phyloP scores from a whole-genome alignment of 345 rosid genomes.

The Eucalyptus paniculata region DNA sequence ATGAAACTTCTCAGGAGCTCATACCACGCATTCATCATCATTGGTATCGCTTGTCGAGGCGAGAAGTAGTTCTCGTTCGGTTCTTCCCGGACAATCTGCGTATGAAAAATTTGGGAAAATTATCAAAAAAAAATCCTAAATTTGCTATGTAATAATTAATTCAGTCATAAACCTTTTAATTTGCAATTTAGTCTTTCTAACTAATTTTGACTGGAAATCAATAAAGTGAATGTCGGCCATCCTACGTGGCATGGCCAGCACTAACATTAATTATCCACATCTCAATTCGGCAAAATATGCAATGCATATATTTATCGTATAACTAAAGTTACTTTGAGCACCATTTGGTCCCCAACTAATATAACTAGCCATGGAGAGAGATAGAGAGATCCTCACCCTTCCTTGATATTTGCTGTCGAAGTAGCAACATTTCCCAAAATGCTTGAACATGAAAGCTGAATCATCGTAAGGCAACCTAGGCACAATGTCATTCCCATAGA shows the following conservation, averaged over 20 bases:
- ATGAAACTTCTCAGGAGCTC: conserved; percentile 43
- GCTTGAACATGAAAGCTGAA: conserved; percentile 29
- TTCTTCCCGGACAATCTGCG: conserved; percentile 35
- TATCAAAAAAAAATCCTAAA: background rate
- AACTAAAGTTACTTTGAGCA: background rate
- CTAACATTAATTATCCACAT: background rate
- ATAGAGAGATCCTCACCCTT: background rate
- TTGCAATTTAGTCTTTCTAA: background rate
- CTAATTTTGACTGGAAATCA: fast-evolving
- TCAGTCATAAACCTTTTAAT: background rate
- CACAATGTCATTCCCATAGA: conserved; percentile 44
- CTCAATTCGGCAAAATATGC: background rate
- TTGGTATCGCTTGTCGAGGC: conserved; percentile 27
- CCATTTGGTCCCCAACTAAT: background rate
- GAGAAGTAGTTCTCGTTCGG: conserved; percentile 67
- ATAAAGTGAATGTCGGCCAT: background rate
- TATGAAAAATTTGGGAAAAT: background rate
- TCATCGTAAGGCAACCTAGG: conserved; percentile 52
- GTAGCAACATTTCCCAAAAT: conserved; percentile 54
- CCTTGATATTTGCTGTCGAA: conserved; percentile 12
- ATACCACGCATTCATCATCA: conserved; percentile 33
- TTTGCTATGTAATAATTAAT: fast-evolving
- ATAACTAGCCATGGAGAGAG: background rate
- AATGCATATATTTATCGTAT: background rate
- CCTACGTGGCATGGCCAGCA: too few relatives aligned